A percentile compares a stretch with the other conserved stretches of the same genome.
Conservation (phyloP, 257 asterid species). For the Solanum chmielewskii region DNA sequence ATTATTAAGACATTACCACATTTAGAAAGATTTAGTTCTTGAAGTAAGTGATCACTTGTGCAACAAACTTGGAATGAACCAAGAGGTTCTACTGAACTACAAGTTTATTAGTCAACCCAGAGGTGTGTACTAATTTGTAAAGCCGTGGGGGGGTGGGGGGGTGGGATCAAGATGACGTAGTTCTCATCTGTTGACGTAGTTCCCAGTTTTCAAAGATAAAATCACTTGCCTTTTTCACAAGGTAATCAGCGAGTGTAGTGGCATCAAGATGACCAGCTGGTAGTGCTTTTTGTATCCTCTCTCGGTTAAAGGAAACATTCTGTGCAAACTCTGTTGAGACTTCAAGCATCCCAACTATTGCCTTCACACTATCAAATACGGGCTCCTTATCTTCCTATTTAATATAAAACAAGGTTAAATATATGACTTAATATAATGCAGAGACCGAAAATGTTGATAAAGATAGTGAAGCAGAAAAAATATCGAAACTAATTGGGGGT, state of each 20-base stretch:
- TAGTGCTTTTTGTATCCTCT: slow-evolving; percentile 55
- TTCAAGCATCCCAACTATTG: slow-evolving; percentile 92
- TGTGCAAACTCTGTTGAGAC: slow-evolving; percentile 95
- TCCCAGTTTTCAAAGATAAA: no score
- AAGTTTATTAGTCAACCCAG: background rate
- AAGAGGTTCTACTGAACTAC: background rate
- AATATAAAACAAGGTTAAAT: background rate
- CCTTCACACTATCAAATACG: slow-evolving; percentile 81
- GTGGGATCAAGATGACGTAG: no score
- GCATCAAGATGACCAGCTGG: slow-evolving; percentile 99
- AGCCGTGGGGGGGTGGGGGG: background rate
- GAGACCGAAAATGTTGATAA: background rate
- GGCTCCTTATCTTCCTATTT: slow-evolving; percentile 96
- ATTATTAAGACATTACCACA: background rate
- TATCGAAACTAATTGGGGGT: background rate
- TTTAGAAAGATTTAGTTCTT: background rate
- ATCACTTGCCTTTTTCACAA: slow-evolving; percentile 72
- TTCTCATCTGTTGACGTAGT: no score
- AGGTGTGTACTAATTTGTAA: background rate
- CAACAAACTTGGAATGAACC: background rate
- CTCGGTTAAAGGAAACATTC: slow-evolving; percentile 59
- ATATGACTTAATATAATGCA: background rate
- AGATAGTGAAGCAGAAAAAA: background rate
- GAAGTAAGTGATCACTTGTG: background rate
- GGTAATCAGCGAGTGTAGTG: slow-evolving; percentile 94